Percentiles rank a stretch among this genome's conserved stretches.
These are phyloP conservation scores for Saturnispora dispora DNA, from an alignment of 805 yeast species.

Conservation along the genomic window DNA sequence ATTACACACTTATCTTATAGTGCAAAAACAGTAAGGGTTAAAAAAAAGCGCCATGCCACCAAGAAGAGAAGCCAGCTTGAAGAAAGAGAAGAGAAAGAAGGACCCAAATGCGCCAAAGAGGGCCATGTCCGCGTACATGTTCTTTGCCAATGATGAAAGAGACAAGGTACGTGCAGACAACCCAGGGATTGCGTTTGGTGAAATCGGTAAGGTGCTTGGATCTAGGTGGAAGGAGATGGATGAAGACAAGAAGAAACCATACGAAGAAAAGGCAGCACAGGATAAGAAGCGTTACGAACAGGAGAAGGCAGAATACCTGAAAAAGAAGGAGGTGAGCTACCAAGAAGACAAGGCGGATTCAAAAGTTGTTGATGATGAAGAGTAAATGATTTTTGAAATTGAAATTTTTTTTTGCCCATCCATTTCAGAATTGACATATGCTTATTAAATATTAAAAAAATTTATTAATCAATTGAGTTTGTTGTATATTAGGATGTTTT, in stretches of 20 bases:
- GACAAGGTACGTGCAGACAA: conserved; percentile 91
- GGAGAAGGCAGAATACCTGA: conserved; percentile 80
- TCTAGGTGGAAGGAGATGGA: conserved; percentile 91
- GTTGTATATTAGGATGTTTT: neutral
- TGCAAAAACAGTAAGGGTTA: neutral
- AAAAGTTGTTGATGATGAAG: conserved; percentile 2
- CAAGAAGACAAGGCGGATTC: conserved; percentile 7
- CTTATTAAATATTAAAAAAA: no score
- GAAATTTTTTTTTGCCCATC: neutral
- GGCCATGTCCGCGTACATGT: conserved; percentile 96
- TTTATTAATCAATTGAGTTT: neutral
- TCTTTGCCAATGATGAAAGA: conserved; percentile 96
- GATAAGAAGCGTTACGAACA: conserved; percentile 97
- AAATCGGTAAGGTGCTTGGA: conserved; percentile 91
- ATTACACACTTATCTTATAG: neutral
- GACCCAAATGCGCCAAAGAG: conserved; percentile 99
- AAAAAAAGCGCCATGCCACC: conserved; percentile 10
- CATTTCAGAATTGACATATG: neutral
- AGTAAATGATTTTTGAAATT: neutral
- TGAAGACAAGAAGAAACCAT: conserved; percentile 78
- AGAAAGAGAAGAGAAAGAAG: conserved; percentile 32
- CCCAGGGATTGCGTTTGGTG: conserved; percentile 93
- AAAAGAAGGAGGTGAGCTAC: conserved; percentile 17
- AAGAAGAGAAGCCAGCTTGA: conserved; percentile 13
- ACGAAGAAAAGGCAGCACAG: conserved; percentile 85